Evolutionary conservation across 306 rosid species (phyloP).

Genomic region (Sophora flavescens): DNA sequence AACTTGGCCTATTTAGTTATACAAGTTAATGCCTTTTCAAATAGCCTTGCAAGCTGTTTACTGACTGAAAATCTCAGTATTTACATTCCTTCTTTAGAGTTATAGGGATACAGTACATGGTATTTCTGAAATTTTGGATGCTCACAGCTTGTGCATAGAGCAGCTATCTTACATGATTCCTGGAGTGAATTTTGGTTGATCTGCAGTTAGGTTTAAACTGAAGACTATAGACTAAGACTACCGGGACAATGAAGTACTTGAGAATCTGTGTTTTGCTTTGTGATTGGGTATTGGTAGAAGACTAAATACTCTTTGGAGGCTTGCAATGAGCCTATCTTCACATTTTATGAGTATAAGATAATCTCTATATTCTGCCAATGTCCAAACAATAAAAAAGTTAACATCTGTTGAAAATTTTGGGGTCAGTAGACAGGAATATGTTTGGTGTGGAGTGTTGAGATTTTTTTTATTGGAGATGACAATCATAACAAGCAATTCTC

Average conservation of each 20-base stretch:
- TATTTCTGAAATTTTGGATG: constrained; percentile 24
- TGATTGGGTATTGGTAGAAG: not conserved
- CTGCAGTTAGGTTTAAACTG: not conserved
- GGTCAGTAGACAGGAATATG: not conserved
- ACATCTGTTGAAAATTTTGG: not conserved
- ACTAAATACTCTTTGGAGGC: constrained; percentile 10
- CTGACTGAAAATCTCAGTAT: constrained; percentile 1
- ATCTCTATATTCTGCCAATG: not conserved
- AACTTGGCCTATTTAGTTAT: constrained; percentile 12
- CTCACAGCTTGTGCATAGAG: not conserved
- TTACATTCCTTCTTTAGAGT: constrained; percentile 25
- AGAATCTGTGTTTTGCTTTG: not conserved
- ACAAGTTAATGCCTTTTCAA: not conserved
- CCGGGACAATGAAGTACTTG: constrained; percentile 4
- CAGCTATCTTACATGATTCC: constrained; percentile 14
- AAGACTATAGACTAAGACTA: not conserved
- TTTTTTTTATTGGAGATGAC: not conserved
- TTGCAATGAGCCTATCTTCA: constrained; percentile 5
- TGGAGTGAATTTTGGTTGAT: constrained; percentile 14
- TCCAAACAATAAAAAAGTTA: not conserved
- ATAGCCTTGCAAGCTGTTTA: constrained; percentile 12
- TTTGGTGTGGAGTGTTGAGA: no score
- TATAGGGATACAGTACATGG: not conserved
- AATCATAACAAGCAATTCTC: constrained; percentile 7
- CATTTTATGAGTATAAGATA: constrained; percentile 18